phyloP scores from a whole-genome alignment of 2,329 filamentous ascomycete species.

The Alternaria sp. region DNA sequence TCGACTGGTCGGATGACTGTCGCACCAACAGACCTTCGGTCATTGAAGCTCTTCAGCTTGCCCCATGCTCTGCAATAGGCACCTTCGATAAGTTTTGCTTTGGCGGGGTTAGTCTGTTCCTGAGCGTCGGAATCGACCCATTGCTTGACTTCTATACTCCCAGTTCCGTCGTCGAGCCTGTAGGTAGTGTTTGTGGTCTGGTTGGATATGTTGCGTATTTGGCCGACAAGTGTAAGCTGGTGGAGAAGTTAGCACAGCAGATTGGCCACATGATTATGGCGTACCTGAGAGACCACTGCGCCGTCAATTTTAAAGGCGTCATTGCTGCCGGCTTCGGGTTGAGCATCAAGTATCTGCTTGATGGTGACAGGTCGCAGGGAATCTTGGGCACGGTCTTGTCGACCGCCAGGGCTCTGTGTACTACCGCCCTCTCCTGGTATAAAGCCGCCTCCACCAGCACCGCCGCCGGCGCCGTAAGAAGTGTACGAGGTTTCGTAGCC shows the following conservation, averaged over 20 bases:
- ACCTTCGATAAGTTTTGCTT: constrained; percentile 70
- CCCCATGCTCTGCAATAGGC: constrained; percentile 88
- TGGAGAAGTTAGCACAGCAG: constrained; percentile 18
- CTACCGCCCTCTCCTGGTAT: constrained; percentile 63
- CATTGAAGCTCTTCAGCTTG: constrained; percentile 81
- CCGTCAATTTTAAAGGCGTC: constrained; percentile 83
- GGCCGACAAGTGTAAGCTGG: constrained; percentile 87
- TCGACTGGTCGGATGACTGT: constrained; percentile 80
- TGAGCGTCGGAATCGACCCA: constrained; percentile 73
- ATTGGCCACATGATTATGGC: background rate
- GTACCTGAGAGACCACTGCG: constrained; percentile 68
- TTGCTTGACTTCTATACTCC: constrained; percentile 87
- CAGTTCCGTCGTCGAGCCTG: constrained; percentile 94
- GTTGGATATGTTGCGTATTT: constrained; percentile 85
- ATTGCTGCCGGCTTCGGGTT: constrained; percentile 64
- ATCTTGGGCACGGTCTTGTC: constrained; percentile 73
- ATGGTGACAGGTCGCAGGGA: constrained; percentile 93
- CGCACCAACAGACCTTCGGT: constrained; percentile 81
- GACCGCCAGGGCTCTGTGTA: constrained; percentile 54
- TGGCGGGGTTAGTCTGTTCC: constrained; percentile 56
- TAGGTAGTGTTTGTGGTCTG: constrained; percentile 93
- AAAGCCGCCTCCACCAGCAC: constrained; percentile 67
- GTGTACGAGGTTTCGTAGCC: constrained; percentile 61
- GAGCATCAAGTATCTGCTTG: constrained; percentile 87
- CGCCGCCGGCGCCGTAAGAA: constrained; percentile 64